Evolutionary conservation across 805 yeast species (phyloP), one percentile per base, ranked within the genome.

Genomic region (Zygotorulaspora danielsina): DNA sequence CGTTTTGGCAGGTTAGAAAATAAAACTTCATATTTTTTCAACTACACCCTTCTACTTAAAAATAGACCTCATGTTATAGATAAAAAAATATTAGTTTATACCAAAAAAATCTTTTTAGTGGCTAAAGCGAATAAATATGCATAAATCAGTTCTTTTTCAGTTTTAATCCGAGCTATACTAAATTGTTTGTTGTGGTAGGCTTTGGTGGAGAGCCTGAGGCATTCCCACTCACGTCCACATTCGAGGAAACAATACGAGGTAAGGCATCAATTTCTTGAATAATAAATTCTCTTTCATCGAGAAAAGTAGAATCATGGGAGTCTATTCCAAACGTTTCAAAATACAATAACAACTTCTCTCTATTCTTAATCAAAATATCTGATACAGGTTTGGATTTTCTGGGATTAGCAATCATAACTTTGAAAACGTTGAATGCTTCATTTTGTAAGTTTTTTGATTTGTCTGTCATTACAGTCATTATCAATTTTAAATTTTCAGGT

Each of bases 381-480:
- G 75, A 65, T 2, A 93, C 79, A 6, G 81, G 78, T 59, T 81
- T 87, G 2, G 87, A 72, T 60, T 89, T 89, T 47, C 82, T 79
- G 4, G 98, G 98, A 62, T 93, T 93, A 4, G 96, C 97, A n/a
- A 88, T 88, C 63, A 93, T 87, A 27, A 89, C 84, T 65, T 90
- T 93, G 68, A 93, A 90, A 26, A 90, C 82, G 49, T 93, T 89
- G 57, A 93, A 93, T 3, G 95, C 88, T 61, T 93, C 97, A 39
- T 78, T 64, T 59, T 89, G 96, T 42, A 93, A 73, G 61, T 89
- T 89, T 56, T 83, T 84, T 47, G 94, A 86, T 63, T 83, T 84
- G 61, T 90, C 97, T 43, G 93, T 81, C 48, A 93, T 67, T 45
- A 88, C 64, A 25, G 82, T 73, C 98, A 93, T 93, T 19, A 86